phyloP scores from a whole-genome alignment of 306 rosid species.

The Pueraria montana region DNA sequence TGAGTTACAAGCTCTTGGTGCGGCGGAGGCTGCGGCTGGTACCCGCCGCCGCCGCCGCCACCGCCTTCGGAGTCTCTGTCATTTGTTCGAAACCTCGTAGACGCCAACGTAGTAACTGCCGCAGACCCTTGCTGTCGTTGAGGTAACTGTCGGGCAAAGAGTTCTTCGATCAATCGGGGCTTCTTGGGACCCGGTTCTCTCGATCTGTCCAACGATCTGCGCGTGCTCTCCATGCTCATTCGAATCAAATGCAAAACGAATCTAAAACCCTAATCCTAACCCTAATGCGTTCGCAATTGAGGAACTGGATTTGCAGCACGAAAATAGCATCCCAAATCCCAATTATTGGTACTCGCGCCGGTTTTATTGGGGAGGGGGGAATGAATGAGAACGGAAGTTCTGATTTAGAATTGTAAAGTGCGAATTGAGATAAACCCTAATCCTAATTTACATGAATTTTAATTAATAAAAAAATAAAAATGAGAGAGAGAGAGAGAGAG shows the following conservation, averaged over 20 bases:
- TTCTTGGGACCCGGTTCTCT: conserved; percentile 87
- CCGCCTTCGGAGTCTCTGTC: conserved; percentile 72
- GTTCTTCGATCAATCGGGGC: conserved; percentile 74
- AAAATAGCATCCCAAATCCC: not conserved
- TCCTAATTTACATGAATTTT: conserved; percentile 14
- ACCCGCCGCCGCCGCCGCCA: conserved; percentile 70
- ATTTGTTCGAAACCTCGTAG: conserved; percentile 61
- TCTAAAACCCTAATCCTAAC: conserved; percentile 66
- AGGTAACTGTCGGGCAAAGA: conserved; percentile 65
- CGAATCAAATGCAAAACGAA: conserved; percentile 35
- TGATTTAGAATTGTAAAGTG: conserved; percentile 44
- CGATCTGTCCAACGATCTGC: conserved; percentile 87
- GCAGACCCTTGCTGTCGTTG: conserved; percentile 75
- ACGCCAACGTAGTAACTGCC: conserved; percentile 46
- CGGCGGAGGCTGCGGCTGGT: conserved; percentile 83
- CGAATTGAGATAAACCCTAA: conserved; percentile 54
- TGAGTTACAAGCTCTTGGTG: conserved; percentile 91
- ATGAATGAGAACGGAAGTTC: not conserved
- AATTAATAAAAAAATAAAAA: not conserved
- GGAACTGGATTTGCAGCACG: conserved; percentile 33
- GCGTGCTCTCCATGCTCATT: conserved; percentile 86
- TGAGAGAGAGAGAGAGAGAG: not conserved
- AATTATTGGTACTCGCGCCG: not conserved
- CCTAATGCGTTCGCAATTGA: conserved; percentile 49
- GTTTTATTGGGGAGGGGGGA: not conserved